Percentiles rank a stretch among this genome's conserved stretches.
These are phyloP conservation scores for Paraglomus brasilianum DNA, from an alignment of 192 early-diverging fungal species.

Conservation along the genomic window DNA sequence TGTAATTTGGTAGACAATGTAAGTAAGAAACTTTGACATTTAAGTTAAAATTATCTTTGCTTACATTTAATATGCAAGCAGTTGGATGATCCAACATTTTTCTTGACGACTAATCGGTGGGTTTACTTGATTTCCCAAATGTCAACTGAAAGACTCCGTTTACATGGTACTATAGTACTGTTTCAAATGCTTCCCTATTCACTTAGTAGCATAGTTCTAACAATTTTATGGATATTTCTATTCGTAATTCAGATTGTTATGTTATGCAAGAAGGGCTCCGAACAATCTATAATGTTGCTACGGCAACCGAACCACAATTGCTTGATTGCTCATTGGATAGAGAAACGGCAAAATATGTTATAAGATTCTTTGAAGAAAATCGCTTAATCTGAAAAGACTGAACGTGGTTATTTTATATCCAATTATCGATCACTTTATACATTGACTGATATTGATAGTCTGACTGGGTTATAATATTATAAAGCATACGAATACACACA, in stretches of 20 bases:
- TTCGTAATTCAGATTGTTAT: slow-evolving; percentile 28
- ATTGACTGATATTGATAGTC: no score
- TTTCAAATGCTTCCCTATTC: not conserved
- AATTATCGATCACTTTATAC: no score
- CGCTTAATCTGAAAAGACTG: not conserved
- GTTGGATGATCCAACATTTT: slow-evolving; percentile 11
- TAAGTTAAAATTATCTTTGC: no score
- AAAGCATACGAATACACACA: no score
- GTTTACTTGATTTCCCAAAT: slow-evolving; percentile 24
- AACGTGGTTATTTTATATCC: no score
- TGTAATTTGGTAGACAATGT: not conserved
- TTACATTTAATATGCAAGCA: not conserved
- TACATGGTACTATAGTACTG: slow-evolving; percentile 27
- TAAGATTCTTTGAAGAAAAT: slow-evolving; percentile 25
- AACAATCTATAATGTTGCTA: slow-evolving; percentile 17
- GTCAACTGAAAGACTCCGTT: slow-evolving; percentile 12
- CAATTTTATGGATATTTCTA: not conserved
- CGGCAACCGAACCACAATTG: slow-evolving; percentile 24
- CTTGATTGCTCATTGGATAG: slow-evolving; percentile 28
- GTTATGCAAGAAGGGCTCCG: slow-evolving; percentile 24
- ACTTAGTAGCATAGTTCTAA: not conserved
- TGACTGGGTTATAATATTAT: no score
- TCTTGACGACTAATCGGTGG: slow-evolving; percentile 23
- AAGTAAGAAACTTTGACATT: no score
- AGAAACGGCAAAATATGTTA: slow-evolving; percentile 16